A percentile compares a stretch with the other conserved stretches of the same genome.
Evolutionary conservation across 225 moss, liverwort and hornwort genomes (phyloP).

Genomic region (Bryum argenteum): DNA sequence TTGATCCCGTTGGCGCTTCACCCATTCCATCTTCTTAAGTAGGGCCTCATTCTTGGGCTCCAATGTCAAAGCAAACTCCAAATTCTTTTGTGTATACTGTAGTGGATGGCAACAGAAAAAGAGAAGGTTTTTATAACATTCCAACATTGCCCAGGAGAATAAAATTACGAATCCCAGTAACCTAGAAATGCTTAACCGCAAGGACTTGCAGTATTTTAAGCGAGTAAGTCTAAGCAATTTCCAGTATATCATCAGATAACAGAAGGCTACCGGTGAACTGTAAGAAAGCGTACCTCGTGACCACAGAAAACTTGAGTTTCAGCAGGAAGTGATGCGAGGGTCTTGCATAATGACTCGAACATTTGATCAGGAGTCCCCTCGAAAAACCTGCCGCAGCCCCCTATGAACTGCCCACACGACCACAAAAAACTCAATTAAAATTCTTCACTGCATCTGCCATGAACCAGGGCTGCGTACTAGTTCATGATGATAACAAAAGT

Average conservation of each 20-base stretch:
- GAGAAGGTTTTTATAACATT: neutral
- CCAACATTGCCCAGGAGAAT: neutral
- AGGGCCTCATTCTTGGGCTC: conserved; percentile 56
- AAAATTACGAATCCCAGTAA: neutral
- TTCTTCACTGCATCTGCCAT: conserved; percentile 8
- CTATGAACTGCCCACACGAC: conserved; percentile 47
- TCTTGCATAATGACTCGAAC: conserved; percentile 59
- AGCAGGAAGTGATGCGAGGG: conserved; percentile 51
- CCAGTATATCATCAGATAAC: neutral
- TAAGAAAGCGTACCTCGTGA: conserved; percentile 45
- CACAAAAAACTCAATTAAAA: conserved; percentile 13
- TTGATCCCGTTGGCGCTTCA: conserved; percentile 36
- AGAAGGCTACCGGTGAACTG: neutral
- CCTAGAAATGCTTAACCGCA: neutral
- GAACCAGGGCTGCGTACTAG: neutral
- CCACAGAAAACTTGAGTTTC: conserved; percentile 57
- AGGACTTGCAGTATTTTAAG: neutral
- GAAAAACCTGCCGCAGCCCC: conserved; percentile 62
- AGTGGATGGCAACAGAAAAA: conserved; percentile 25
- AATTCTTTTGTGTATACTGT: conserved; percentile 56
- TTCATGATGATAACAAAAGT: conserved; percentile 1
- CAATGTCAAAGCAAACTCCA: conserved; percentile 55
- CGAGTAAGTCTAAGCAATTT: neutral
- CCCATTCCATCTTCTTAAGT: conserved; percentile 57
- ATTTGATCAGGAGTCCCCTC: conserved; percentile 63